Conservation (phyloP, 768 basidiomycete genomes). For the Filobasidium wieringae region DNA sequence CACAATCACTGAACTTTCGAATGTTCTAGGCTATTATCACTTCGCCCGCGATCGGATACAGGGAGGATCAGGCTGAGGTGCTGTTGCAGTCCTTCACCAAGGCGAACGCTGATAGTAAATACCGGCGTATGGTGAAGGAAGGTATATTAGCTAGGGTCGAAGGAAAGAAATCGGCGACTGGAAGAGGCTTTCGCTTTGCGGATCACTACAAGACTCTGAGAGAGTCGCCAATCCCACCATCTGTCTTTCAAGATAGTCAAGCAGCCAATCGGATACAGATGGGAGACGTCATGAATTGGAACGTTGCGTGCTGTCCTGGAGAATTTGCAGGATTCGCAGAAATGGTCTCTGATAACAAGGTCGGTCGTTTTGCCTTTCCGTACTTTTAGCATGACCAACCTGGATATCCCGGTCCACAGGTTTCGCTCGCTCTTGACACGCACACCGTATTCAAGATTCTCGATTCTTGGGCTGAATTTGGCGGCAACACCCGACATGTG, state of each 20-base stretch:
- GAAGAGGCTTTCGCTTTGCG: constrained; percentile 14
- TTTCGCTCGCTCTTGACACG: constrained; percentile 43
- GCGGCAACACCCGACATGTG: background rate
- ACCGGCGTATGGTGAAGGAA: constrained; percentile 76
- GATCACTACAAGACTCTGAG: constrained; percentile 49
- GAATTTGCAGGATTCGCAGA: constrained; percentile 65
- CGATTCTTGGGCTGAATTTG: background rate
- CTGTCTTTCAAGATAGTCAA: constrained; percentile 61
- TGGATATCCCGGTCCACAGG: constrained; percentile 63
- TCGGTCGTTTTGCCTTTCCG: no score
- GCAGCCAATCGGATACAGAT: constrained; percentile 50
- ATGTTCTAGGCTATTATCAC: background rate
- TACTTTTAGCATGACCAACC: no score
- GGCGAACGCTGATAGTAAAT: constrained; percentile 42
- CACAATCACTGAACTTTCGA: no score
- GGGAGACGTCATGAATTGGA: constrained; percentile 62
- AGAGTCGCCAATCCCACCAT: constrained; percentile 52
- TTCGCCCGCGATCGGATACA: background rate
- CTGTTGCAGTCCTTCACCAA: constrained; percentile 47
- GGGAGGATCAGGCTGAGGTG: constrained; percentile 13
- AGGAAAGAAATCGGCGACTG: background rate
- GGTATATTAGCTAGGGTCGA: constrained; percentile 21
- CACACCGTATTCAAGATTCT: constrained; percentile 1
- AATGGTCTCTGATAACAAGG: constrained; percentile 71
- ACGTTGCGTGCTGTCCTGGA: constrained; percentile 64